Conservation (phyloP, 345 rosid genomes). For the Eucalyptus globulus region DNA sequence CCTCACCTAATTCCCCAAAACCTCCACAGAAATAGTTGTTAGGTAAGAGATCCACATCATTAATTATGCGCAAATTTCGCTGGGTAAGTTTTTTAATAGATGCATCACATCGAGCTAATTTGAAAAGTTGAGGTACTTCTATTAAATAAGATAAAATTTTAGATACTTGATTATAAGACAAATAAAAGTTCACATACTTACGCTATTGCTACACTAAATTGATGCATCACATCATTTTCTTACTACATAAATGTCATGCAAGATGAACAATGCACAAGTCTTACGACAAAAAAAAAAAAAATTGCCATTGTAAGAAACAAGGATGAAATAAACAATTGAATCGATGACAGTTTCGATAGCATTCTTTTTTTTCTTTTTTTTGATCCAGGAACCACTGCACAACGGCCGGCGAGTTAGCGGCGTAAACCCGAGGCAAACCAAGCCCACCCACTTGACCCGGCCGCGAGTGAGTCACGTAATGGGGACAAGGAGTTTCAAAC, state of each 20-base stretch:
- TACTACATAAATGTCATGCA: no score
- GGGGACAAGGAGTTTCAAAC: no score
- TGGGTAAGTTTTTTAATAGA: not conserved
- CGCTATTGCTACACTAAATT: not conserved
- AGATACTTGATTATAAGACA: accelerated
- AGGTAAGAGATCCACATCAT: not conserved
- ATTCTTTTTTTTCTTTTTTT: no score
- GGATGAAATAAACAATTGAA: no score
- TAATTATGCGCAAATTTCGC: not conserved
- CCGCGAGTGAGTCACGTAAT: accelerated
- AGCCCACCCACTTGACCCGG: accelerated
- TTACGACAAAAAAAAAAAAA: not conserved
- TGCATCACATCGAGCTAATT: not conserved
- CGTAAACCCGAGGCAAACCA: no score
- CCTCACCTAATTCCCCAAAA: not conserved
- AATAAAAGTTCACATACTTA: not conserved
- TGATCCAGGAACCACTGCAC: accelerated
- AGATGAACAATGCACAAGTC: no score
- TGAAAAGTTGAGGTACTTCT: not conserved
- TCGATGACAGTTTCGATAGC: no score
- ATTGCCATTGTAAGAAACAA: no score
- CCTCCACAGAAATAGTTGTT: not conserved
- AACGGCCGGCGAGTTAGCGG: accelerated
- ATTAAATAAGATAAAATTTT: not conserved
- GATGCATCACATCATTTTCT: not conserved